Evolutionary conservation across 805 yeast genomes (phyloP).

Genomic region (Yamadazyma phyllophila): DNA sequence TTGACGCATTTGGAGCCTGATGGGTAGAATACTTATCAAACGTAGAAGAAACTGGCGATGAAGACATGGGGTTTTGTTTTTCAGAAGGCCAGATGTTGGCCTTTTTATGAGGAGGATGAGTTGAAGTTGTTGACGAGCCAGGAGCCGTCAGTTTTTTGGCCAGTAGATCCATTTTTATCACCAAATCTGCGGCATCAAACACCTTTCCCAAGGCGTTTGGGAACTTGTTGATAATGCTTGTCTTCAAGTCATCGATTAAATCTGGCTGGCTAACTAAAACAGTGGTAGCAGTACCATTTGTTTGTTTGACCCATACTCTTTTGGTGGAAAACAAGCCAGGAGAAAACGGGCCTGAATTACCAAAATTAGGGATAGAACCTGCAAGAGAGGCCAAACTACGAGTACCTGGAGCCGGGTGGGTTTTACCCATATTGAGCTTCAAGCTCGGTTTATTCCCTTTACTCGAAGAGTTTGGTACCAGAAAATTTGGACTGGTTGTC

Average conservation of each 20-base stretch:
- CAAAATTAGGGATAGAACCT: constrained; percentile 11
- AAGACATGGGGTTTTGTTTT: constrained; percentile 15
- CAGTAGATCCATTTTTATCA: constrained; percentile 32
- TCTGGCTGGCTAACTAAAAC: constrained; percentile 58
- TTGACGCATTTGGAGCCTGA: not conserved
- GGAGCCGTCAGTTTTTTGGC: constrained; percentile 14
- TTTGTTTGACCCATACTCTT: constrained; percentile 56
- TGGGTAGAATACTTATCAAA: constrained; percentile 8
- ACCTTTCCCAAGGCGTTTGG: constrained; percentile 62
- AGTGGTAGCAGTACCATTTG: constrained; percentile 64
- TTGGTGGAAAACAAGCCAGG: constrained; percentile 20
- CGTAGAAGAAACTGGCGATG: constrained; percentile 13
- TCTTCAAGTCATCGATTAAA: constrained; percentile 80
- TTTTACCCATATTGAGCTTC: constrained; percentile 14
- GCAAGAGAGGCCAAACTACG: constrained; percentile 11
- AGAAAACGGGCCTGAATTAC: constrained; percentile 15
- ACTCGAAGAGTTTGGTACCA: not conserved
- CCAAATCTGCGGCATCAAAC: constrained; percentile 69
- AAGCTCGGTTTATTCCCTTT: constrained; percentile 12
- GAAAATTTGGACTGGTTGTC: not conserved
- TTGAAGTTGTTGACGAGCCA: constrained; percentile 1
- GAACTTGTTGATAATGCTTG: constrained; percentile 57
- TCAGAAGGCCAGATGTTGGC: constrained; percentile 13
- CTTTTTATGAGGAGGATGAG: constrained; percentile 12
- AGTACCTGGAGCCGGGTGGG: constrained; percentile 2